Base-by-base conservation (phyloP, 2,329 filamentous ascomycete species). In the Zymoseptoria passerinii region DNA sequence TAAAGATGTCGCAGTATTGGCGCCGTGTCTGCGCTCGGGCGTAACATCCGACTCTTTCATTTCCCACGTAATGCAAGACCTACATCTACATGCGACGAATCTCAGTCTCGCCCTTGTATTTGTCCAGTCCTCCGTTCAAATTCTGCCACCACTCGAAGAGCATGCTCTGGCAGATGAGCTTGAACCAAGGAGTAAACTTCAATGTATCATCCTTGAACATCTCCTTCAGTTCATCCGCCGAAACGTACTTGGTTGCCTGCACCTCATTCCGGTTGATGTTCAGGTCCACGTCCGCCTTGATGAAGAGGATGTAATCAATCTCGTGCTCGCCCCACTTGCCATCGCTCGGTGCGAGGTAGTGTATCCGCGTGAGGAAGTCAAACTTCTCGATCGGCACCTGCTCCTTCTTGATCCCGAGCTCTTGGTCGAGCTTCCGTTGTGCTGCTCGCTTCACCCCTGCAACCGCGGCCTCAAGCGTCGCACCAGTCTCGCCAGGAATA, bases 301-400 rank as follows among this genome's bases (percentile, higher is more conserved):
- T 96, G 78, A 99, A 97, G 57, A 99, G 85, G 66, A 99, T 99
- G 75, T 99, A 99, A 75, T 99, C 94, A 72, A 99, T 92, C 79
- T 99, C 94, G 73, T 99, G 94, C 78, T 99, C 94, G 67, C 94
- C 94, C 94, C 94, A 99, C 78, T 95, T 92, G 58, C 94, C 94
- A 70, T 97, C 89, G 73, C 92, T 96, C 3, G 94, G 90, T 18
- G 94, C 94, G 78, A 94, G 94, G 80, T 99, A 99, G 78, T 99
- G 94, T 73, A 99, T 99, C 72, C 94, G 82, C 2, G 94, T 97
- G 67, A 99, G 81, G 77, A 96, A 99, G 67, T 87, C 84, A 77
- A 99, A 97, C 64, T 95, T 82, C 50, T 96, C 90, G 48, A 96
- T 77, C 7, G 92, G 92, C 19, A 99, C 92, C 77, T 96, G 91